Conservation (phyloP, 2,329 filamentous ascomycete genomes). For the Fusarium palustre region DNA sequence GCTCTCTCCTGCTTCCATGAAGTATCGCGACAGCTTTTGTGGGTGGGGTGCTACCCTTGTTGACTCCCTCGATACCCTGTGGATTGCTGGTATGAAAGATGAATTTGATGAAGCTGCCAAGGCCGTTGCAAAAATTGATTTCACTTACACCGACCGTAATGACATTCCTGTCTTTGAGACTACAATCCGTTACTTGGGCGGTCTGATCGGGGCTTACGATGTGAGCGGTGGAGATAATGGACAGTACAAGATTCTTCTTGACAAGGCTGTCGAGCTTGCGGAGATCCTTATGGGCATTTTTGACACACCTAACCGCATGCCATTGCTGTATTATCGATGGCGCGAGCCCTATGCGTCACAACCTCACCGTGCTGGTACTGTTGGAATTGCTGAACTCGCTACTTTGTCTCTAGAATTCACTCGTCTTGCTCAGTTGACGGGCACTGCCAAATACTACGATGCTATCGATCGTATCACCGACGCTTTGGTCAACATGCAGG, state of each 20-base stretch:
- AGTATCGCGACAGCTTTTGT: constrained; percentile 83
- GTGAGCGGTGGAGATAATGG: constrained; percentile 72
- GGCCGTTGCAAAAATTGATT: constrained; percentile 80
- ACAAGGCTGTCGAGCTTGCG: constrained; percentile 82
- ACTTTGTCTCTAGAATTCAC: constrained; percentile 91
- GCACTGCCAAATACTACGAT: constrained; percentile 86
- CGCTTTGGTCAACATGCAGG: constrained; percentile 80
- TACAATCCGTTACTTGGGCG: constrained; percentile 90
- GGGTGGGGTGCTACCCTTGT: constrained; percentile 91
- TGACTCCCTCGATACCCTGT: constrained; percentile 84
- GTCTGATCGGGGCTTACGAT: constrained; percentile 87
- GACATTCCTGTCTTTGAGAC: constrained; percentile 94
- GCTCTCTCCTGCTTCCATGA: constrained; percentile 76
- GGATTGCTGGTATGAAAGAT: constrained; percentile 83
- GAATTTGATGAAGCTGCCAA: constrained; percentile 84
- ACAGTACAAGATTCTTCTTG: constrained; percentile 73
- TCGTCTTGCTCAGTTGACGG: constrained; percentile 85
- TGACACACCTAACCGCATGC: constrained; percentile 95
- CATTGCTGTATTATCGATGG: constrained; percentile 83
- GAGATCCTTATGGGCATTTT: constrained; percentile 86
- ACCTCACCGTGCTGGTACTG: constrained; percentile 70
- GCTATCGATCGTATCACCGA: constrained; percentile 88
- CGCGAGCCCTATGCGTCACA: constrained; percentile 72
- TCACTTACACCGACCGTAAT: constrained; percentile 73
- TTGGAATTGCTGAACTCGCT: constrained; percentile 78